These are phyloP conservation scores for Aegilops speltoides DNA, from an alignment of 176 grass and related monocot genomes.

Conservation along the genomic window DNA sequence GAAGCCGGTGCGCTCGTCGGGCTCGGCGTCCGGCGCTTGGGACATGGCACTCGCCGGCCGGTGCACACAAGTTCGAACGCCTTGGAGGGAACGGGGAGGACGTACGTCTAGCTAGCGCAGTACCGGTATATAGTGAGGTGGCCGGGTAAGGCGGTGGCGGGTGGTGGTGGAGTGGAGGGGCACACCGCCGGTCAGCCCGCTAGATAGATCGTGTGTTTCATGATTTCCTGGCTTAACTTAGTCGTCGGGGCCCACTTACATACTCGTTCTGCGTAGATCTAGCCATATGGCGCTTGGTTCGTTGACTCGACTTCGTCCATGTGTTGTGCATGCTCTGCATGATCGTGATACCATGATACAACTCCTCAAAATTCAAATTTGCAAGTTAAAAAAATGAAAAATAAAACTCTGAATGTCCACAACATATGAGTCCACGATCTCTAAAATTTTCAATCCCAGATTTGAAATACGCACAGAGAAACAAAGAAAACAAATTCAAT, in stretches of 20 bases:
- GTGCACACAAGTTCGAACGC: background rate
- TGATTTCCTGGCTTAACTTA: slow-evolving; percentile 8
- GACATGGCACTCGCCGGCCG: slow-evolving; percentile 30
- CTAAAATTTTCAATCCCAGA: no score
- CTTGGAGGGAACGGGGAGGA: background rate
- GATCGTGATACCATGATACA: background rate
- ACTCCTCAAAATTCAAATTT: no score
- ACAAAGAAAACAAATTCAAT: no score
- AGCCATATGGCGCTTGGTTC: background rate
- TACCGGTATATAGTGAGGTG: slow-evolving; percentile 17
- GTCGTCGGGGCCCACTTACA: slow-evolving; percentile 15
- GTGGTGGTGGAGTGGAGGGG: slow-evolving; percentile 25
- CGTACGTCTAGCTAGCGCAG: background rate
- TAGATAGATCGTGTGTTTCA: slow-evolving; percentile 31
- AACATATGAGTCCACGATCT: no score
- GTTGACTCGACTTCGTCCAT: slow-evolving; percentile 3
- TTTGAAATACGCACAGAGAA: no score
- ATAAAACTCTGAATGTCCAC: no score
- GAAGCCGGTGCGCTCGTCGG: slow-evolving; percentile 22
- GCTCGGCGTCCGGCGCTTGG: slow-evolving; percentile 1
- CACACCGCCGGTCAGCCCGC: slow-evolving; percentile 15
- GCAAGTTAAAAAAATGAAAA: no score
- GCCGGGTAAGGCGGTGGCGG: background rate
- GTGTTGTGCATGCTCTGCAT: background rate
- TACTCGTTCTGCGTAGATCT: background rate